Evolutionary conservation across 1,139 yeast species (phyloP), one percentile per base, ranked within the genome.

Genomic region (Saccharomyces hybrid): DNA sequence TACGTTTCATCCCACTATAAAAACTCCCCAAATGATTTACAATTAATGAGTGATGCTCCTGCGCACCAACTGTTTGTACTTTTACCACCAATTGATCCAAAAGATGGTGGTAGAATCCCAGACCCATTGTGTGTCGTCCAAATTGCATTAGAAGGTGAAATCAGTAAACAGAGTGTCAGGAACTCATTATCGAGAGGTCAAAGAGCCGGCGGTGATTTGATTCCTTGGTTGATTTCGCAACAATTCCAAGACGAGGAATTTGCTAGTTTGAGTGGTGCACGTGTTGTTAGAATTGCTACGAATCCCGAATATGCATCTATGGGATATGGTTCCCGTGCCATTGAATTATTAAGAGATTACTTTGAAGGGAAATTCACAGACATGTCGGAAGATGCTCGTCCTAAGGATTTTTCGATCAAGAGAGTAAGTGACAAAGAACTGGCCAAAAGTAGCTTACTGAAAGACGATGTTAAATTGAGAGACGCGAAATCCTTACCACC

Each of bases 201-300:
- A 71, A 84, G 99, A 70, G 97, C 97, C 5, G 97, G 97, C 48
- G 99, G 99, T 64, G 99, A 93, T 73, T 78, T 93, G 65, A 93
- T 93, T 61, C 99, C 99, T 47, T 93, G 99, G 99, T 81, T 93
- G 56, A 81, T 93, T 6, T 87, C 98, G 2, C 99, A 93, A 71
- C 99, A 93, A 73, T 93, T 90, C 73, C 99, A 95, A 74, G 99
- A 93, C 70, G 96, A 91, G 57, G 99, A 93, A 64, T 93, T 93
- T 76, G 99, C 98, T 5, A 83, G 95, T 16, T 77, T 93, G 60
- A 88, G 96, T 54, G 99, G 99, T 60, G 99, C 98, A 13, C 84
- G 99, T 71, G 79, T 93, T 53, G 98, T 95, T 25, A 82, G 99
- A 75, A 93, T 93, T 65, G 99, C 99, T 4, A 91, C 99, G 3